Evolutionary conservation across 345 rosid species (phyloP).

Genomic region (Murraya paniculata): DNA sequence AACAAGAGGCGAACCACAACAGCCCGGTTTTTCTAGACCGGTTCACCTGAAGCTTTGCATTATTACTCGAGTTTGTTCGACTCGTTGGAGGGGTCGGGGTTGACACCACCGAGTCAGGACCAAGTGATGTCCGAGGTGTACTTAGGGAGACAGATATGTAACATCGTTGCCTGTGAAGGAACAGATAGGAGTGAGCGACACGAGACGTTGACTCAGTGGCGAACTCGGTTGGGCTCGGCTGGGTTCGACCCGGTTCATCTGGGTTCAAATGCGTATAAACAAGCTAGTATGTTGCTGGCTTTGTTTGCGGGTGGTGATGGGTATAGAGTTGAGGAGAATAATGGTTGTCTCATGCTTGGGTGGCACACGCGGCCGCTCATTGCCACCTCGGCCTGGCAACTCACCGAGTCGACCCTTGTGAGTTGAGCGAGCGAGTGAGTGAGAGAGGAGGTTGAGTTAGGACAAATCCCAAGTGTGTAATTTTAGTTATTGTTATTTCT

Average conservation of each 20-base stretch:
- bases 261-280: conserved; percentile 88
- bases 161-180: conserved; percentile 89
- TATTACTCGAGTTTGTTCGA: conserved; percentile 86
- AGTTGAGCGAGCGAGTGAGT: background rate
- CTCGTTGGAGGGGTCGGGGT: conserved; percentile 64
- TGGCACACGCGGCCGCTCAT: conserved; percentile 94
- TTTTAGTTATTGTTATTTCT: background rate
- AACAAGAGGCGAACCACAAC: conserved; percentile 91
- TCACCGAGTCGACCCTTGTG: conserved; percentile 10
- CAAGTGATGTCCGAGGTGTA: conserved; percentile 75
- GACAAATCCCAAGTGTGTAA: background rate
- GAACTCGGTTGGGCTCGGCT: conserved; percentile 46
- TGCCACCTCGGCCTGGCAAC: conserved; percentile 87
- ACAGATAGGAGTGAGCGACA: conserved; percentile 74
- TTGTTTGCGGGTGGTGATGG: conserved; percentile 81
- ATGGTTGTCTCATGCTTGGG: conserved; percentile 83
- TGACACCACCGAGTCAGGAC: conserved; percentile 47
- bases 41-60: conserved; percentile 75
- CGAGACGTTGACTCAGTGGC: conserved; percentile 68
- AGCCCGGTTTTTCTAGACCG: conserved; percentile 66
- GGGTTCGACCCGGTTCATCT: conserved; percentile 74
- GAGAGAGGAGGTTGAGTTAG: background rate
- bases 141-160: conserved; percentile 75
- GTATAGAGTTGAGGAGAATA: conserved; percentile 78
- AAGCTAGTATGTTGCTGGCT: conserved; percentile 83